Conservation (phyloP, 2,329 filamentous ascomycete genomes). For the Furcasterigmium sp. region DNA sequence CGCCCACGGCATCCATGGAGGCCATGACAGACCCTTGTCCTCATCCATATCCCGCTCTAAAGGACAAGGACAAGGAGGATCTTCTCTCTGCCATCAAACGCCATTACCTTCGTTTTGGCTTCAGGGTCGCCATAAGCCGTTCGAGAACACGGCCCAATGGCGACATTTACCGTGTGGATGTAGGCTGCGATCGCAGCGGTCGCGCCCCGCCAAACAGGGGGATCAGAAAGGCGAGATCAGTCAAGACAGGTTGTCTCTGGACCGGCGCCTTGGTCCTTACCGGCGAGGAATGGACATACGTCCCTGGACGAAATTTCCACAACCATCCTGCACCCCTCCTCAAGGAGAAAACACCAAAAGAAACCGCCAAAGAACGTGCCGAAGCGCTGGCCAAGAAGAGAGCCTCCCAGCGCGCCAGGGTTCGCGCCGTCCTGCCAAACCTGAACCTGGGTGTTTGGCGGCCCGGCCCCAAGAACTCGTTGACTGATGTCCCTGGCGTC, state of each 20-base stretch:
- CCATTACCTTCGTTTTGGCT: background rate
- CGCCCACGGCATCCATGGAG: too few species aligned
- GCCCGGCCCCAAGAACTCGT: slow-evolving; percentile 40
- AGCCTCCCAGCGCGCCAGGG: slow-evolving; percentile 17
- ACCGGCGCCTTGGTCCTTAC: background rate
- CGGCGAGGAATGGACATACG: background rate
- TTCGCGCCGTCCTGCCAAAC: slow-evolving; percentile 38
- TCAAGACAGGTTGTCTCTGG: slow-evolving; percentile 1
- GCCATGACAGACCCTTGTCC: background rate
- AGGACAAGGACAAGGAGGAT: background rate
- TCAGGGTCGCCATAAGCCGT: background rate
- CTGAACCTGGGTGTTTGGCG: slow-evolving; percentile 37
- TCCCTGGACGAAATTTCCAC: slow-evolving; percentile 3
- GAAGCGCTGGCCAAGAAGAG: background rate
- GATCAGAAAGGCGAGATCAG: background rate
- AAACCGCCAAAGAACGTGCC: background rate
- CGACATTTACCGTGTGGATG: slow-evolving; percentile 1
- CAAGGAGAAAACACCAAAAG: background rate
- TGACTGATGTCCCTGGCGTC: slow-evolving; percentile 46
- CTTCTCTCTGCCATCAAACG: background rate
- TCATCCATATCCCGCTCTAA: slow-evolving; percentile 1
- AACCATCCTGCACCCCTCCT: slow-evolving; percentile 4
- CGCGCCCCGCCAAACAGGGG: background rate
- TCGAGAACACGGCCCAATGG: background rate
- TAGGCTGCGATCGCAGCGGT: slow-evolving; percentile 1